These are phyloP conservation scores for Phytopythium vexans DNA, from an alignment of 352 stramenopile genomes.

Conservation along the genomic window DNA sequence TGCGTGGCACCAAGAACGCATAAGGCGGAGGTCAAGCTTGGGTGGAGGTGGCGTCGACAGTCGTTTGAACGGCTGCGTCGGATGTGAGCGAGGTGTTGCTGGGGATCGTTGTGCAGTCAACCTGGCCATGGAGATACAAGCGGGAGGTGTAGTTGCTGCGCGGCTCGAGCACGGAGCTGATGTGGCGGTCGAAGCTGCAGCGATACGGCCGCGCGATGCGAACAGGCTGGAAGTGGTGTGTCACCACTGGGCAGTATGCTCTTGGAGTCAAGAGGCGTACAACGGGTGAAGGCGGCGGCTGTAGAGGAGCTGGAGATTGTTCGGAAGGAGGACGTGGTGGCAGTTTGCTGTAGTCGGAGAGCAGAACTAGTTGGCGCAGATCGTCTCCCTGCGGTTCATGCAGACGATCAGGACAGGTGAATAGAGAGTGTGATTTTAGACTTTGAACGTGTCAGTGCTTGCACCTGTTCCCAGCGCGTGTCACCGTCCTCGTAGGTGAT, in stretches of 20 bases:
- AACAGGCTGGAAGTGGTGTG: constrained; percentile 42
- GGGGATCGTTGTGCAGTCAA: no score
- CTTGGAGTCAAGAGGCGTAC: constrained; percentile 28
- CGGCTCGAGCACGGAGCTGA: constrained; percentile 28
- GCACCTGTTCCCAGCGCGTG: constrained; percentile 36
- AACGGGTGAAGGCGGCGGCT: constrained; percentile 2
- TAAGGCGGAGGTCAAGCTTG: constrained; percentile 6
- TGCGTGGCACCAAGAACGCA: constrained; percentile 69
- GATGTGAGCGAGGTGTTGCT: background rate
- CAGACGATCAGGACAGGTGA: background rate
- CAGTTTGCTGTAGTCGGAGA: background rate
- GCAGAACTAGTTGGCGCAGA: constrained; percentile 35
- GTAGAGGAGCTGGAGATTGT: background rate
- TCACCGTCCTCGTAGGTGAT: constrained; percentile 54
- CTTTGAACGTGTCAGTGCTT: constrained; percentile 1
- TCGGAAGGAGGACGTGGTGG: background rate
- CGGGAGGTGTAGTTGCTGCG: constrained; percentile 20
- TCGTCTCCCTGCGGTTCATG: constrained; percentile 15
- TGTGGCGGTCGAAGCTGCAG: constrained; percentile 20
- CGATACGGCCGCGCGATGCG: constrained; percentile 30
- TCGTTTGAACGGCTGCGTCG: constrained; percentile 3
- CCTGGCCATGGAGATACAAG: background rate
- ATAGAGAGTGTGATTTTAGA: background rate
- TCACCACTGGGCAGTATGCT: constrained; percentile 23
- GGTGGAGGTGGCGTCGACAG: background rate